Base-by-base conservation (phyloP, 2,329 filamentous ascomycete species). In the Penicillium sp. region DNA sequence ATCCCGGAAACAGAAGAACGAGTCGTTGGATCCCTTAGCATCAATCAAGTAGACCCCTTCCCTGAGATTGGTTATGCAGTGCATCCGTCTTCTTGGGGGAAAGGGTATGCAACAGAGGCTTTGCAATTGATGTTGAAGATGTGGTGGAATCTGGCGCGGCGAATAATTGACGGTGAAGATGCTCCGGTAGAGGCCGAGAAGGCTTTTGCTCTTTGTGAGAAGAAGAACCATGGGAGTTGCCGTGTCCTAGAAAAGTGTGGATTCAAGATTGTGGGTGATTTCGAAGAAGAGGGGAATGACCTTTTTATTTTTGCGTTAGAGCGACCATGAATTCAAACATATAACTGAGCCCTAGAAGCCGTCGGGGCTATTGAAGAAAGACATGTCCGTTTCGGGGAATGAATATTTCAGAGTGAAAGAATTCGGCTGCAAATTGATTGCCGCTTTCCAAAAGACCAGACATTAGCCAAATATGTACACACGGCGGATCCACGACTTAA, bases 81-180 rank as follows among this genome's bases (percentile, higher is more conserved):
- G 11, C 60, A 62, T 40, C 68, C 66, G 0, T 61, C 63, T 34
- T 43, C 40, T 11, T 70, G 68, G 68, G 62, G 64, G 0, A 68
- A 65, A 21, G 68, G 68, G n/a, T 66, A 61, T 23, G 67, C 67
- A 9, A 70, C 68, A 2, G 68, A 70, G 27, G 63, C 68, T 11
- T 46, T 70, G 40, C 45, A 50, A 3, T 41, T 65, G 50, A 29
- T 69, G 48, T 38, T 68, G 25, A 61, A 62, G 39, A 53, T 61
- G 51, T 70, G 68, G 68, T 70, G 68, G 66, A 46, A 52, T 5
- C 40, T 70, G 11, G 60, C 60, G 4, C 43, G 63, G 15, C 40
- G 48, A 6, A 44, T 19, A 2, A 11, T 21, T 19, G 23, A 45
- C 27, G 15, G 38, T 1, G 23, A 19, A 4, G 48, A 27, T 31